Conservation (phyloP, 2,329 filamentous ascomycete species). For the Aspergillus sp. region DNA sequence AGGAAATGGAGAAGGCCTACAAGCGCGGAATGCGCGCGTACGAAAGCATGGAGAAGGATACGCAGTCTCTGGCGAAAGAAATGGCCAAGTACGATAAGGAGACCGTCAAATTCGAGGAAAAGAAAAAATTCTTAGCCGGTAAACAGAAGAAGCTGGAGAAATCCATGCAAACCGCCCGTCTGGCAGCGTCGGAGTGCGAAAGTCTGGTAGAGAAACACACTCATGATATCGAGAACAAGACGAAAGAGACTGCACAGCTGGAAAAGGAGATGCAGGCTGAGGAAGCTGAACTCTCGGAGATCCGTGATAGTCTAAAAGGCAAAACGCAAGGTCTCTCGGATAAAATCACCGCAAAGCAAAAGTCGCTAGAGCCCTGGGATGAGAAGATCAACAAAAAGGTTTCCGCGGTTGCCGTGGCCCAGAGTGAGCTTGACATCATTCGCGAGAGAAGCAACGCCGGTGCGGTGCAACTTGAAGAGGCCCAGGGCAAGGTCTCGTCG, state of each 20-base stretch:
- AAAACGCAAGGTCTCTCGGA: conserved; percentile 96
- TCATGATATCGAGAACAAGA: conserved; percentile 74
- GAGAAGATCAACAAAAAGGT: conserved; percentile 97
- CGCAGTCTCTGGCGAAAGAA: conserved; percentile 77
- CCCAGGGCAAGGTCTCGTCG: conserved; percentile 71
- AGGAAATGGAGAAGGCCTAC: conserved; percentile 81
- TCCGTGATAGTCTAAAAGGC: conserved; percentile 84
- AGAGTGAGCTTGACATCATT: conserved; percentile 90
- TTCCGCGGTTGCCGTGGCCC: conserved; percentile 87
- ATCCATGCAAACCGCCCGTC: conserved; percentile 73
- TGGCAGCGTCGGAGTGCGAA: conserved; percentile 70
- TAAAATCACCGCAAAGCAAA: conserved; percentile 87
- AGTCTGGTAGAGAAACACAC: conserved; percentile 75
- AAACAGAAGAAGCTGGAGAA: conserved; percentile 97
- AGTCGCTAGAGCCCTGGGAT: conserved; percentile 92
- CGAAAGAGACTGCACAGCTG: conserved; percentile 70
- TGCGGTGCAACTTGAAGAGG: conserved; percentile 77
- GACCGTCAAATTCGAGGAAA: conserved; percentile 95
- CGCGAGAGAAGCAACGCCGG: conserved; percentile 86
- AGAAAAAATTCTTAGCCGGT: conserved; percentile 85
- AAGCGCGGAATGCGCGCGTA: conserved; percentile 80
- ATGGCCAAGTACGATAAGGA: conserved; percentile 94
- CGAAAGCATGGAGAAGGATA: conserved; percentile 77
- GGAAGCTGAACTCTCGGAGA: conserved; percentile 76
- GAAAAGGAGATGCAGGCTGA: conserved; percentile 75